Evolutionary conservation across 225 moss, liverwort and hornwort genomes (phyloP).

Genomic region (Neckera pumila): DNA sequence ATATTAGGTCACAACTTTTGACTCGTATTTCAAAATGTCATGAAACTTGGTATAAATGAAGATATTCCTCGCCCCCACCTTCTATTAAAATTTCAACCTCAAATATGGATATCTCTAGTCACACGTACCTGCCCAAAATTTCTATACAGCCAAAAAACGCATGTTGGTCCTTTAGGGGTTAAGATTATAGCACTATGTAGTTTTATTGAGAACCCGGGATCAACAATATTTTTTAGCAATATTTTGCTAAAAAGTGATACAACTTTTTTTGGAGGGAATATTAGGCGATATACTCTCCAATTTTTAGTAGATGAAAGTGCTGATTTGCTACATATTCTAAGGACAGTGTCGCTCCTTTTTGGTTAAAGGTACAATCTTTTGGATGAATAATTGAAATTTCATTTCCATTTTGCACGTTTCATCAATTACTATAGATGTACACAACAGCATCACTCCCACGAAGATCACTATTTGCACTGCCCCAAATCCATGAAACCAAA

Average conservation of each 20-base stretch:
- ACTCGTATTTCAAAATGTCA: no score
- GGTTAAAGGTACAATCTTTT: no score
- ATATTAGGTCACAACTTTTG: no score
- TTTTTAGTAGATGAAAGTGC: rapidly evolving
- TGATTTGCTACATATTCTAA: no score
- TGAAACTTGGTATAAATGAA: no score
- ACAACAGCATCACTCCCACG: rapidly evolving
- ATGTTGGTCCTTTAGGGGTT: no score
- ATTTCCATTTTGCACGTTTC: background rate
- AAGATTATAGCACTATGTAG: background rate
- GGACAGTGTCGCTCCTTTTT: rapidly evolving
- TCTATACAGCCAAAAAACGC: no score
- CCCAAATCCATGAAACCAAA: background rate
- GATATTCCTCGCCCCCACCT: no score
- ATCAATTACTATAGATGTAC: background rate
- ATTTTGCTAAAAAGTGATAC: rapidly evolving
- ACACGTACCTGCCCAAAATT: no score
- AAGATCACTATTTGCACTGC: background rate
- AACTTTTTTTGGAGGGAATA: no score
- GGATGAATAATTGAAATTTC: background rate
- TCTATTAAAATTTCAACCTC: no score
- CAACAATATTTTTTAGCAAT: rapidly evolving
- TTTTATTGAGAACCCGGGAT: background rate
- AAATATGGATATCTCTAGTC: no score
- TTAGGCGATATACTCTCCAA: rapidly evolving